A percentile compares a stretch with the other conserved stretches of the same genome.
These are phyloP conservation scores for Cercospora citrullina DNA, from an alignment of 2,329 filamentous ascomycete genomes.

Conservation along the genomic window DNA sequence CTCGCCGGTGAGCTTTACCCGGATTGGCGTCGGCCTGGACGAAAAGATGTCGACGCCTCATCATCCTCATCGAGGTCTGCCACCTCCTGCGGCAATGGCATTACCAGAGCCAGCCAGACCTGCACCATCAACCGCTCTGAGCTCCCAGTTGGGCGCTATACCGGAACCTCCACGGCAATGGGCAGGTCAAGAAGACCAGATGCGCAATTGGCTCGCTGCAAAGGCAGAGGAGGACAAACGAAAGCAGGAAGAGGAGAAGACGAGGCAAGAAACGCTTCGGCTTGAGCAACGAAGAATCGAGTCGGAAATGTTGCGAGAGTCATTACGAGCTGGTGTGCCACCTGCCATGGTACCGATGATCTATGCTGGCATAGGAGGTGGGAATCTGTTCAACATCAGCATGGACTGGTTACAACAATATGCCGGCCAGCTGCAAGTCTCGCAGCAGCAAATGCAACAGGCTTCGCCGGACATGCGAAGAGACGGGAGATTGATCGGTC, in stretches of 20 bases:
- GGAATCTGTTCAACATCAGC: slow-evolving; percentile 50
- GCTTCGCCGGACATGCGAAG: slow-evolving; percentile 46
- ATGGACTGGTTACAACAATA: slow-evolving; percentile 55
- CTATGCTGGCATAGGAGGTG: slow-evolving; percentile 54
- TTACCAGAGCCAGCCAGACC: slow-evolving; percentile 50
- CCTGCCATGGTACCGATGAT: slow-evolving; percentile 56
- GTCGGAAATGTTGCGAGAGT: slow-evolving; percentile 54
- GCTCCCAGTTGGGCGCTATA: slow-evolving; percentile 40
- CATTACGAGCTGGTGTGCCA: slow-evolving; percentile 53
- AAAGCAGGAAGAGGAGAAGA: slow-evolving; percentile 56
- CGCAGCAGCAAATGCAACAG: slow-evolving; percentile 36
- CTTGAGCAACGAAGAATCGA: slow-evolving; percentile 56
- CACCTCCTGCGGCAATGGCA: slow-evolving; percentile 55
- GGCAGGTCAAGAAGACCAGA: slow-evolving; percentile 53
- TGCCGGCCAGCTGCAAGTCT: slow-evolving; percentile 45
- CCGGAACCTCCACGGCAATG: slow-evolving; percentile 50
- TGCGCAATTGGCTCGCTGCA: slow-evolving; percentile 53
- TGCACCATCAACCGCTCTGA: slow-evolving; percentile 40
- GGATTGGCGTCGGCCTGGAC: slow-evolving; percentile 41
- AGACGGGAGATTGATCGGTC: slow-evolving; percentile 44
- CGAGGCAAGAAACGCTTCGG: slow-evolving; percentile 51
- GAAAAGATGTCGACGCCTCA: slow-evolving; percentile 53
- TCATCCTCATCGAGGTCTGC: slow-evolving; percentile 55
- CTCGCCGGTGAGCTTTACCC: slow-evolving; percentile 42
- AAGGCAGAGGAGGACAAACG: slow-evolving; percentile 55